These are phyloP conservation scores for Acarospora socialis DNA, from an alignment of 2,329 filamentous ascomycete species.

Conservation along the genomic window DNA sequence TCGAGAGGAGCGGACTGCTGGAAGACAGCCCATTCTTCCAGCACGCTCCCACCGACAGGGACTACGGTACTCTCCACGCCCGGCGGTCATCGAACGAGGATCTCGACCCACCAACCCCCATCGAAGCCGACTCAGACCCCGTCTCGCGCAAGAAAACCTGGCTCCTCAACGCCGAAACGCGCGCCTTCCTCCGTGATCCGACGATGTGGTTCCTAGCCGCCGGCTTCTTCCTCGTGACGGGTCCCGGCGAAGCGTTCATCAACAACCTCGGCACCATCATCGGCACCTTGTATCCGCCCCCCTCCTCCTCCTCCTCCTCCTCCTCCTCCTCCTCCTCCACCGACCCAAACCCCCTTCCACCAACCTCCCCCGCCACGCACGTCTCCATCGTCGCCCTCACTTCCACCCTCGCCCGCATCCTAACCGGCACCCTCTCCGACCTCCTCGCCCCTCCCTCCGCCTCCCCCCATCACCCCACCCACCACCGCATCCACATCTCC, in stretches of 20 bases:
- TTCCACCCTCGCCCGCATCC: slow-evolving; percentile 77
- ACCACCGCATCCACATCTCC: slow-evolving; percentile 47
- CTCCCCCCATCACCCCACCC: slow-evolving; percentile 40
- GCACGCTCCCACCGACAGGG: slow-evolving; percentile 33
- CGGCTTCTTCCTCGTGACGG: slow-evolving; percentile 85
- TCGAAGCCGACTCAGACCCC: neutral
- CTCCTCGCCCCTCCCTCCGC: slow-evolving; percentile 58
- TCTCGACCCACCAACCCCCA: slow-evolving; percentile 17
- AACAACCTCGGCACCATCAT: slow-evolving; percentile 95
- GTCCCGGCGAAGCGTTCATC: slow-evolving; percentile 93
- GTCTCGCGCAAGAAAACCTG: slow-evolving; percentile 65
- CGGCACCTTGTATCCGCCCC: slow-evolving; percentile 60
- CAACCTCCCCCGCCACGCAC: slow-evolving; percentile 68
- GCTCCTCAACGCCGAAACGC: slow-evolving; percentile 83
- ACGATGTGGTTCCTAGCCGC: slow-evolving; percentile 94
- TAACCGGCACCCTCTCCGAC: slow-evolving; percentile 81
- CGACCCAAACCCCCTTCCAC: slow-evolving; percentile 81
- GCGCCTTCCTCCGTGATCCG: slow-evolving; percentile 66
- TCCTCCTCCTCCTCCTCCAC: slow-evolving; percentile 64
- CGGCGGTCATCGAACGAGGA: slow-evolving; percentile 29
- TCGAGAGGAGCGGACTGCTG: slow-evolving; percentile 77
- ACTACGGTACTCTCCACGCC: slow-evolving; percentile 49
- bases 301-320: slow-evolving; percentile 34
- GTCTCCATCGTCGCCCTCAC: slow-evolving; percentile 85
- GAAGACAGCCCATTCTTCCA: slow-evolving; percentile 61